Base-by-base conservation (phyloP, 768 basidiomycete genomes). In the Filobasidium floriforme region DNA sequence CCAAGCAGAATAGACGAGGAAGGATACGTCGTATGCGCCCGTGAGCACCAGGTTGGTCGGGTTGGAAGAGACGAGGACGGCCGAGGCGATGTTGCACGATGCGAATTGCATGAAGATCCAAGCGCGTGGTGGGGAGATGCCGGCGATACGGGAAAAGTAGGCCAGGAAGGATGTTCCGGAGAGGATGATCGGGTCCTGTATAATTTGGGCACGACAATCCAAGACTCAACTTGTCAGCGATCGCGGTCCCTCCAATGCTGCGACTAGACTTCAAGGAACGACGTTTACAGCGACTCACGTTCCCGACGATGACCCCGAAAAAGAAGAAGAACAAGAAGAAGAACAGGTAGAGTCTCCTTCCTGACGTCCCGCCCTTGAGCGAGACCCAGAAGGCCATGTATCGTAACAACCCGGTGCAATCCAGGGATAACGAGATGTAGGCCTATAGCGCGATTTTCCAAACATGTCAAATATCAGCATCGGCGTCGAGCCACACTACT, bases 31-130 rank as follows among this genome's bases (percentile, higher is more conserved):
- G 75, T 96, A 92, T 0, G 90, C 90, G 62, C 90, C 90, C 60
- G 90, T 89, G 26, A 96, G 85, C 57, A 98, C 88, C 24, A 96
- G 87, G 73, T 97, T 98, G 0, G 94, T 98, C 1, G 90, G 91
- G 74, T 97, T 98, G 0, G 88, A 89, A 1, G 91, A 87, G 59
- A 96, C 90, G 7, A 85, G 80, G 0, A 84, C 80, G 19, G 82
- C 82, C 19, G 82, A 83, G 7, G 83, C 84, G 10, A 89, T 88
- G 76, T 90, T 91, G 3, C 88, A 89, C 0, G 86, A 87, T 0
- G 87, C 85, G 68, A 83, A 83, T 66, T 82, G 81, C 37, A 79
- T 76, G 70, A 81, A 82, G 7, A 81, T 73, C 77, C 79, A 83
- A 0, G 81, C 78, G 0, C 75, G 73, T 0, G 82, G 79, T 3